Evolutionary conservation across 139 green algal genomes (phyloP).

Genomic region (Chlorella sp.): DNA sequence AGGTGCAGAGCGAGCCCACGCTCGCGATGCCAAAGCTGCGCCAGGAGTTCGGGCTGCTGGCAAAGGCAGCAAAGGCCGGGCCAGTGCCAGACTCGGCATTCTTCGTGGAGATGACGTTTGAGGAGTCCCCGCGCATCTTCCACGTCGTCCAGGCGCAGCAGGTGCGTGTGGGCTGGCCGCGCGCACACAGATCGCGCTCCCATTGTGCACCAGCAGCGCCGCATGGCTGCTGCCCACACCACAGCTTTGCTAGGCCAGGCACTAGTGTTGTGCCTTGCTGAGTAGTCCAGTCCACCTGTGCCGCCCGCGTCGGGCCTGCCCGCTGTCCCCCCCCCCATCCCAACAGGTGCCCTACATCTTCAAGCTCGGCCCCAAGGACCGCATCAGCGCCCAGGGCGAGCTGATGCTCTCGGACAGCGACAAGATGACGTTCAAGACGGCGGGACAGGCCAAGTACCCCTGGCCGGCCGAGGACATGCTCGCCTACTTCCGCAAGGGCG

Average conservation of each 20-base stretch:
- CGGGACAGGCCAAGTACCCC: conserved; percentile 6
- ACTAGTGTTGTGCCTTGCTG: background rate
- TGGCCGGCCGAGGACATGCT: conserved; percentile 25
- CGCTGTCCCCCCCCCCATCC: background rate
- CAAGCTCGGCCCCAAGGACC: background rate
- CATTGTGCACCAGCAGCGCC: too few relatives aligned
- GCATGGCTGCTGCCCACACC: background rate
- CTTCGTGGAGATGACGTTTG: conserved; percentile 6
- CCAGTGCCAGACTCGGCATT: conserved; percentile 2
- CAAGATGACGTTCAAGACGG: conserved; percentile 1
- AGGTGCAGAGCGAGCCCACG: conserved; percentile 1
- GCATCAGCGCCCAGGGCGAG: too few relatives aligned
- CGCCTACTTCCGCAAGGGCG: conserved; percentile 28
- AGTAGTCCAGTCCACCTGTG: background rate
- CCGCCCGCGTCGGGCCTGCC: background rate
- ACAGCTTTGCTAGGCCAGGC: background rate
- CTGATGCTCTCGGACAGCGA: background rate
- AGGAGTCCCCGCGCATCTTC: conserved; percentile 5
- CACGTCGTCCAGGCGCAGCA: background rate
- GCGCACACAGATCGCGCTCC: background rate
- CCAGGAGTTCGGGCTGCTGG: conserved; percentile 1
- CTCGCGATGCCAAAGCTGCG: background rate
- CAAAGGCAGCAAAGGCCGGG: background rate
- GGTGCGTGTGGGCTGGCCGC: background rate
- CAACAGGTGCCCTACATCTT: conserved; percentile 8